These are phyloP conservation scores for Saxispiralis lemnorum DNA, from an alignment of 495 filamentous ascomycete genomes.

Conservation along the genomic window DNA sequence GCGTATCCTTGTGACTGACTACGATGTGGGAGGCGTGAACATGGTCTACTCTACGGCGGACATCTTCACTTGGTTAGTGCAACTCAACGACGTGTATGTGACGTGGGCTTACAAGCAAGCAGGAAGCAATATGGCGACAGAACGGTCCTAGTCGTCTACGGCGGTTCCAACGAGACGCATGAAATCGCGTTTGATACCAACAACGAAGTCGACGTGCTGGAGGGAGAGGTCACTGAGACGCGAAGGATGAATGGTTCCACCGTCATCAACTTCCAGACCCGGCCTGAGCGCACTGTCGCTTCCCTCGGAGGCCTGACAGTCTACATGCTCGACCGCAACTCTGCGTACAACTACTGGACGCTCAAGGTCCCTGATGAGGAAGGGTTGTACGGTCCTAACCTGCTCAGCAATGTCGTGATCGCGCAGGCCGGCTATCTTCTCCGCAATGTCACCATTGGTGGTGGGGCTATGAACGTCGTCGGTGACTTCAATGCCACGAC, in stretches of 20 bases:
- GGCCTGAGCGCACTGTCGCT: conserved; percentile 34
- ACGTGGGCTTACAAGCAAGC: conserved; percentile 2
- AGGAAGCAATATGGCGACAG: conserved; percentile 37
- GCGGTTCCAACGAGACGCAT: conserved; percentile 49
- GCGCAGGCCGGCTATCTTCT: conserved; percentile 62
- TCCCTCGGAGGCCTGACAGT: conserved; percentile 37
- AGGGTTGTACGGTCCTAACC: conserved; percentile 32
- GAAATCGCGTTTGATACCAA: conserved; percentile 40
- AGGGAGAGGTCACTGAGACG: conserved; percentile 33
- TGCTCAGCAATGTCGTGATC: conserved; percentile 31
- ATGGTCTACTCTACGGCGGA: conserved; percentile 63
- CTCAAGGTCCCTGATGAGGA: conserved; percentile 31
- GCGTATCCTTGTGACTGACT: conserved; percentile 60
- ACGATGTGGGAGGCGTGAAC: conserved; percentile 39
- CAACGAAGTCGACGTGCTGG: conserved; percentile 28
- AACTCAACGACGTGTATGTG: neutral
- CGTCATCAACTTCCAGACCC: conserved; percentile 41
- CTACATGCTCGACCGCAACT: conserved; percentile 47
- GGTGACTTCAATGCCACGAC: conserved; percentile 60
- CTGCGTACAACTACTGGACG: conserved; percentile 63
- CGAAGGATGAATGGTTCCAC: conserved; percentile 27
- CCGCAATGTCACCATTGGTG: conserved; percentile 38
- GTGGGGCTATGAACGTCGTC: conserved; percentile 36
- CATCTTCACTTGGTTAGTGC: conserved; percentile 44
- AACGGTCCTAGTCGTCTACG: conserved; percentile 52